Evolutionary conservation across 2,329 filamentous ascomycete genomes (phyloP), one percentile per base, ranked within the genome.

Genomic region (Fusarium falciforme): DNA sequence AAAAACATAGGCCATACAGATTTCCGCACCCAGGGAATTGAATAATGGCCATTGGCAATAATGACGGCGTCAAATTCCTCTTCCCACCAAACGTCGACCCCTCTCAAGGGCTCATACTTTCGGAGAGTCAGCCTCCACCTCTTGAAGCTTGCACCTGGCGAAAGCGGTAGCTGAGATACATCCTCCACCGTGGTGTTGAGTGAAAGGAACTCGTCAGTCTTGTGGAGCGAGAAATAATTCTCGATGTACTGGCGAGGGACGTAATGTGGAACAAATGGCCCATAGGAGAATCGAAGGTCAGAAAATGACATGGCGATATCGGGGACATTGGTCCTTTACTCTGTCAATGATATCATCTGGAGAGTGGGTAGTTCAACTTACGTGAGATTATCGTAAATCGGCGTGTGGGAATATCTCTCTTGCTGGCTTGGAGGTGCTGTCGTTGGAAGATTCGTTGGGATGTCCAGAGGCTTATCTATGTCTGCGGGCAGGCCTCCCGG

Each of bases 291-390:
- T 0, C 82, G 82, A 1, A 80, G 55, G 66, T 90, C 88, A 0
- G 88, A 89, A 71, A 89, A 89, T 6, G 82, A 84, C 88, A 89
- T 90, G 25, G 87, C 87, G 36, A 89, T 86, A 42, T 87, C 85
- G 0, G 88, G 88, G 0, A 90, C 87, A 58, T 90, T 90, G 2
- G 89, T 90, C 2, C 88, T 78, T 4, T 8, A 25, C 0, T n/a
- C 3, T 1, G 3, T 58, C 12, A 66, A 60, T 4, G 3, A 17
- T 9, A 1, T 20, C 0, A 3, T 6, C 4, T 5, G 5, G 84
- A 25, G 55, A 6, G 8, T 52, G 10, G 3, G 11, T 4, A 4
- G 4, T 0, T 0, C 1, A 11, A 25, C 85, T 80, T 73, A 88
- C 87, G 87, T 89, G 31, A 89, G 77, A 14, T 83, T 84, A 4